Percentiles rank a stretch among this genome's conserved stretches.
Evolutionary conservation across 1,284 basidiomycete genomes (phyloP).

Genomic region (Schizophyllum commune): DNA sequence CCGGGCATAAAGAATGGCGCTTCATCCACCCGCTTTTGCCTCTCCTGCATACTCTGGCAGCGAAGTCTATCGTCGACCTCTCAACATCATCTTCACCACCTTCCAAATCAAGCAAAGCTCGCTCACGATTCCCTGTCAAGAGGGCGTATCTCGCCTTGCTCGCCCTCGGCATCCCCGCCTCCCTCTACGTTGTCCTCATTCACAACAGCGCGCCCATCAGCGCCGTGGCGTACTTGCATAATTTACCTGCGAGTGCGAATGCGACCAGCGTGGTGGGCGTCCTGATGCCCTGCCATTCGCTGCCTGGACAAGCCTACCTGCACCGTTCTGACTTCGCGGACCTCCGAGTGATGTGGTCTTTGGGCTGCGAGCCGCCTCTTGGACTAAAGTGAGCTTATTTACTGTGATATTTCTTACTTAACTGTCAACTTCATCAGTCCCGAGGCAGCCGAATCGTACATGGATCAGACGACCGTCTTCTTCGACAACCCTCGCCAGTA

Average conservation of each 20-base stretch:
- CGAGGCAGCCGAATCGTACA: constrained; percentile 46
- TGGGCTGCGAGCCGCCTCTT: constrained; percentile 85
- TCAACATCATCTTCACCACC: constrained; percentile 16
- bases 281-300: constrained; percentile 98
- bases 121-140: constrained; percentile 23
- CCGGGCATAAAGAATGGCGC: constrained; percentile 94
- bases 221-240: constrained; percentile 59
- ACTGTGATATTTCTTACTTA: constrained; percentile 1
- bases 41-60: constrained; percentile 74
- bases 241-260: constrained; percentile 40
- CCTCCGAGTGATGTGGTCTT: constrained; percentile 61
- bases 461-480: constrained; percentile 82
- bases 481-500: constrained; percentile 70
- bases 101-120: not conserved
- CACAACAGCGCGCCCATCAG: constrained; percentile 76
- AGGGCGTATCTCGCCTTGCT: constrained; percentile 35
- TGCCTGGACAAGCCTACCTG: constrained; percentile 87
- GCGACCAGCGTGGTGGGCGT: constrained; percentile 57
- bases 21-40: constrained; percentile 93
- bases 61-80: constrained; percentile 59
- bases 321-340: constrained; percentile 57
- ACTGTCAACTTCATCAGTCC: constrained; percentile 29
- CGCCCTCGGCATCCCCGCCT: constrained; percentile 47
- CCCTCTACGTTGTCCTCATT: constrained; percentile 60
- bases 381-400: constrained; percentile 43